Conservation (phyloP, 495 filamentous ascomycete species). For the Xylaria grammica region DNA sequence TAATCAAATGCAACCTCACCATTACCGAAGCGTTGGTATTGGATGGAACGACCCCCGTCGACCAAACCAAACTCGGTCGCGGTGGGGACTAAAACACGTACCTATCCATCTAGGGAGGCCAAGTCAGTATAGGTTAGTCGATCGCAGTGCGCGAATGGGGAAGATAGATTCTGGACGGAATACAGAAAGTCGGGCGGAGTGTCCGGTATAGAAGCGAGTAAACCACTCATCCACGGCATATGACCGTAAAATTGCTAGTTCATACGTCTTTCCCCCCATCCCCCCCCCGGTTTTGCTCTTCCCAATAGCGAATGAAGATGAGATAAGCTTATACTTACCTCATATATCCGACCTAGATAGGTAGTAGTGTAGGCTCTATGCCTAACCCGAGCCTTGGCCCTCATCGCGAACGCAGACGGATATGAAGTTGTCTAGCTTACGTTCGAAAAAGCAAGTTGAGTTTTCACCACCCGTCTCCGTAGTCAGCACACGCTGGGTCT, state of each 20-base stretch:
- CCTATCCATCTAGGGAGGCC: neutral
- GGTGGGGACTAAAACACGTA: conserved; percentile 1
- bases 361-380: neutral
- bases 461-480: no score
- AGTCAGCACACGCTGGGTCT: conserved; percentile 13
- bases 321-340: conserved; percentile 24
- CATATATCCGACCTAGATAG: neutral
- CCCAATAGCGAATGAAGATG: conserved; percentile 12
- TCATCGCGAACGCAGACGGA: neutral
- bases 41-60: neutral
- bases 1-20: conserved; percentile 38
- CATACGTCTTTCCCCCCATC: neutral
- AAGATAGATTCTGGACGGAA: no score
- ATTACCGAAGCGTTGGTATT: conserved; percentile 17
- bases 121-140: neutral
- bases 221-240: no score
- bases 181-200: no score
- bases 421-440: no score
- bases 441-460: no score
- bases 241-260: no score
- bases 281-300: neutral
- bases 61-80: neutral
- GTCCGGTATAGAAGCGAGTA: neutral
- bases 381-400: neutral
- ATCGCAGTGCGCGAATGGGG: no score